phyloP scores from a whole-genome alignment of 1,284 basidiomycete species.

The Neotropicomus parvogracilis region DNA sequence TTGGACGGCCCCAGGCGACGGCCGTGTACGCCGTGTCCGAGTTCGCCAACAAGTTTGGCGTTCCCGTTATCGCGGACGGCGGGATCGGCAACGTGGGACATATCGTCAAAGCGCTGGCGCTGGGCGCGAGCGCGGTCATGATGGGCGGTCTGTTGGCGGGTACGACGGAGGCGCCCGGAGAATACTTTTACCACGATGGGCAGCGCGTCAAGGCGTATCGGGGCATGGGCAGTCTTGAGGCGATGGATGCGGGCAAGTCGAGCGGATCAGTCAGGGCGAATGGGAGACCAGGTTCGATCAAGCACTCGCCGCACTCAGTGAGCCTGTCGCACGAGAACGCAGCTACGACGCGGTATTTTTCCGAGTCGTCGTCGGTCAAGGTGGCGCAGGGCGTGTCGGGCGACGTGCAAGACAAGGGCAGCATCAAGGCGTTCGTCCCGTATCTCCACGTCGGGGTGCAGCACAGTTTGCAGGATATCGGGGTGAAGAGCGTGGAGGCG shows the following conservation, averaged over 20 bases:
- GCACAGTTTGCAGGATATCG: slow-evolving; percentile 95
- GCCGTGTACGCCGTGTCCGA: slow-evolving; percentile 95
- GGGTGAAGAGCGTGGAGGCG: slow-evolving; percentile 64
- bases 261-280: slow-evolving; percentile 27
- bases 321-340: slow-evolving; percentile 79
- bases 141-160: slow-evolving; percentile 97
- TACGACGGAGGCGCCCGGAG: slow-evolving; percentile 95
- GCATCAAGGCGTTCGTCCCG: slow-evolving; percentile 85
- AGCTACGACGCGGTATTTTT: slow-evolving; percentile 96
- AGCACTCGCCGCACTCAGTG: slow-evolving; percentile 47
- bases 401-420: slow-evolving; percentile 97
- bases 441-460: slow-evolving; percentile 93
- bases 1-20: slow-evolving; percentile 95
- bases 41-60: slow-evolving; percentile 90
- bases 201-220: slow-evolving; percentile 99
- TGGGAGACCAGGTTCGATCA: slow-evolving; percentile 39
- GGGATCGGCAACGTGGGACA: slow-evolving; percentile 96
- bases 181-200: slow-evolving; percentile 99
- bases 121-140: slow-evolving; percentile 97
- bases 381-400: slow-evolving; percentile 97
- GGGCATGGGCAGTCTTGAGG: slow-evolving; percentile 96
- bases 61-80: slow-evolving; percentile 98
- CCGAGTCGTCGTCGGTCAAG: slow-evolving; percentile 91
- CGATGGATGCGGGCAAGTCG: slow-evolving; percentile 86
- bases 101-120: slow-evolving; percentile 92